Evolutionary conservation across 768 basidiomycete genomes (phyloP), one percentile per base, ranked within the genome.

Genomic region (Auriscalpium vulgare): DNA sequence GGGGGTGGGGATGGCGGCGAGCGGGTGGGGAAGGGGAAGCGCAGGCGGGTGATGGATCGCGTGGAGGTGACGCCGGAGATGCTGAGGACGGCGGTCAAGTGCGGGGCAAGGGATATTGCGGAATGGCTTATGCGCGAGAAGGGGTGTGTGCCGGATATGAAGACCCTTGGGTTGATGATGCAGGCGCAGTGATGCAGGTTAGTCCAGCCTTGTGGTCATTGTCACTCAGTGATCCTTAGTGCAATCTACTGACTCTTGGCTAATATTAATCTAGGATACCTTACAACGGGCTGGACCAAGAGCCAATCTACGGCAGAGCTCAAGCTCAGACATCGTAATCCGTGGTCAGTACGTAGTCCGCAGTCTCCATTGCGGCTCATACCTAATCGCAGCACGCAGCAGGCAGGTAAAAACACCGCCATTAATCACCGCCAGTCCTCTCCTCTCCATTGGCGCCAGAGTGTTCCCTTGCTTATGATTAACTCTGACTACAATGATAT

Each of bases 61-160:
- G 71, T 88, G 7, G 58, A 67, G 40, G 75, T 82, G 1, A 79
- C 74, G 44, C 67, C 72, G 7, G 76, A 72, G 35, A 83, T 91
- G 85, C 66, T 92, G 50, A 83, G 74, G 62, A 67, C 69, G 7
- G 91, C 91, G 1, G 81, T 90, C 11, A 79, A 77, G 62, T 75
- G 72, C 55, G 75, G 80, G 51, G 88, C 89, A 8, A 74, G 75
- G 53, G 84, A 88, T 56, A 86, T 93, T 40, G 79, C 82, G 51
- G 74, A 86, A 51, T 93, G 88, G 63, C 71, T 93, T 34, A 79
- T 77, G 55, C 68, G 70, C 47, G 87, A 88, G 67, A 88, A 88
- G 69, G 82, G 82, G 10, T 82, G 83, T 61, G 70, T 88, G 37
- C 88, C 88, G 0, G 85, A 89, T 65, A 79, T 89, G 69, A 77